Conservation (phyloP, 2,329 filamentous ascomycete genomes). For the Dothiorella sarmentorum region DNA sequence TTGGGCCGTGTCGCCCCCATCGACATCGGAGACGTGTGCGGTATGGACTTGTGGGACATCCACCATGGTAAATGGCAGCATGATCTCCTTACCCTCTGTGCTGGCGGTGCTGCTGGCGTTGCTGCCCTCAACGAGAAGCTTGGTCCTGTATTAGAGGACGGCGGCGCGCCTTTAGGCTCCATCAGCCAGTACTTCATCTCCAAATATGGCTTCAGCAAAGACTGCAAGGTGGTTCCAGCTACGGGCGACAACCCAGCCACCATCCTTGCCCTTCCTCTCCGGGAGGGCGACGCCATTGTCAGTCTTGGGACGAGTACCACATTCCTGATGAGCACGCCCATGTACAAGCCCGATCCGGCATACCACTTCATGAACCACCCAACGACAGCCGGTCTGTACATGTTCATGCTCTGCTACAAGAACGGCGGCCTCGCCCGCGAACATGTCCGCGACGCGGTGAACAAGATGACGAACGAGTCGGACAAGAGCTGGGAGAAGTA, state of each 20-base stretch:
- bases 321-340: conserved; percentile 94
- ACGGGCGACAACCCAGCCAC: conserved; percentile 96
- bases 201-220: conserved; percentile 71
- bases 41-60: conserved; percentile 97
- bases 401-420: conserved; percentile 99
- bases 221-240: conserved; percentile 78
- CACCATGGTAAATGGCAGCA: conserved; percentile 69
- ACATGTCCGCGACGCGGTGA: conserved; percentile 77
- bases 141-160: conserved; percentile 74
- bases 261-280: conserved; percentile 84
- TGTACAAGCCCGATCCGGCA: conserved; percentile 81
- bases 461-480: conserved; percentile 46
- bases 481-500: conserved; percentile 73
- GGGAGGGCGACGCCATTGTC: conserved; percentile 87
- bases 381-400: conserved; percentile 83
- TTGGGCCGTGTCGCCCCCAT: conserved; percentile 81
- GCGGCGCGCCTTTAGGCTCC: conserved; percentile 71
- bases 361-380: conserved; percentile 99
- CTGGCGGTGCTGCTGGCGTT: conserved; percentile 62
- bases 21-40: conserved; percentile 91
- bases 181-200: conserved; percentile 75
- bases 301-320: conserved; percentile 93
- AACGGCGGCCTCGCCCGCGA: conserved; percentile 94
- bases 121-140: conserved; percentile 72
- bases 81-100: conserved; percentile 69